These are phyloP conservation scores for Myochromella boudieri DNA, from an alignment of 768 basidiomycete genomes.

Conservation along the genomic window DNA sequence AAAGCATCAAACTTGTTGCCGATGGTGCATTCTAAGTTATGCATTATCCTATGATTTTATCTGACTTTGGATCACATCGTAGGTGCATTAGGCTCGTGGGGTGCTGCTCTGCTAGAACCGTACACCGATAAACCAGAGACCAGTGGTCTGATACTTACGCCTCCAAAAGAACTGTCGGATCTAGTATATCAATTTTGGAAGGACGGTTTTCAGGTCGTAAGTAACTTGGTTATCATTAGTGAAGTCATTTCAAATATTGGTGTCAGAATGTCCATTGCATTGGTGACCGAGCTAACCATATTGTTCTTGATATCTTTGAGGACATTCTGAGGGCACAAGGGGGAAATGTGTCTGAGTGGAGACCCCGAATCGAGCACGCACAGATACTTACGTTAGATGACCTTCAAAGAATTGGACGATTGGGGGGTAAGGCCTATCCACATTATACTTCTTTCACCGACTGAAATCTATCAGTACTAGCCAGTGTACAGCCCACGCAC, in stretches of 20 bases:
- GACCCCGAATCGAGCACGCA: conserved; percentile 90
- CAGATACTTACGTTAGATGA: conserved; percentile 81
- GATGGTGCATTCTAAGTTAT: too few species aligned
- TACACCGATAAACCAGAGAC: conserved; percentile 80
- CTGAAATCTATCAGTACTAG: conserved; percentile 62
- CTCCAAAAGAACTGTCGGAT: conserved; percentile 49
- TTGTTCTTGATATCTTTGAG: conserved; percentile 84
- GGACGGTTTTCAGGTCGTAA: conserved; percentile 83
- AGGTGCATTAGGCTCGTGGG: conserved; percentile 92
- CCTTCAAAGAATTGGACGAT: conserved; percentile 60
- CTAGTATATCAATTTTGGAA: conserved; percentile 64
- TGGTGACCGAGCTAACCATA: conserved; percentile 84
- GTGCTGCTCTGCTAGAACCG: conserved; percentile 83
- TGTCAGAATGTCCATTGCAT: conserved; percentile 84
- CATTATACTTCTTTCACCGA: not conserved
- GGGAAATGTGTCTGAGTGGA: conserved; percentile 44
- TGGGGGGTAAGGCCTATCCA: conserved; percentile 63
- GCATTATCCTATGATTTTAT: conserved; percentile 2
- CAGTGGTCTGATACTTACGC: conserved; percentile 65
- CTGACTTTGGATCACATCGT: not conserved
- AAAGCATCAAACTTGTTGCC: conserved; percentile 71
- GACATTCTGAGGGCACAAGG: conserved; percentile 41
- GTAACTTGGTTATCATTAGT: conserved; percentile 25
- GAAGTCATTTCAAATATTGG: not conserved
- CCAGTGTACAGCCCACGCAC: conserved; percentile 92